Evolutionary conservation across 1,284 basidiomycete species (phyloP).

Genomic region (Sporisorium exsertum): DNA sequence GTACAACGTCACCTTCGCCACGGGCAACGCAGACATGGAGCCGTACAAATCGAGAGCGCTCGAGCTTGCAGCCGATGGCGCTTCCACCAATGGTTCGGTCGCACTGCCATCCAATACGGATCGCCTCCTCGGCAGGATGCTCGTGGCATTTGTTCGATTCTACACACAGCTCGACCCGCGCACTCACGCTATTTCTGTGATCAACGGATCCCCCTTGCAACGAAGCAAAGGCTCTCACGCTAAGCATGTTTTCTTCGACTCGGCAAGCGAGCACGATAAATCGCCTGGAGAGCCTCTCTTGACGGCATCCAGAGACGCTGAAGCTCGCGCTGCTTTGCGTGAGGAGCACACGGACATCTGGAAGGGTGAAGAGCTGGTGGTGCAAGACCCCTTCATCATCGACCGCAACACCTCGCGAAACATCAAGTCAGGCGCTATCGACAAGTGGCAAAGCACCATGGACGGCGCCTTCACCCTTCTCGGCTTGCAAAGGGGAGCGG

Average conservation of each 20-base stretch:
- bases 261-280: constrained; percentile 16
- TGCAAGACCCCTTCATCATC: constrained; percentile 69
- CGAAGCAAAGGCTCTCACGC: constrained; percentile 12
- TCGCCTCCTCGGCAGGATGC: constrained; percentile 34
- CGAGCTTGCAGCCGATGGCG: not conserved
- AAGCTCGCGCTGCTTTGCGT: constrained; percentile 12
- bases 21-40: constrained; percentile 1
- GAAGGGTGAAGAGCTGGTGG: constrained; percentile 61
- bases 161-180: constrained; percentile 23
- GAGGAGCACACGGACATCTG: constrained; percentile 60
- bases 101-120: constrained; percentile 8
- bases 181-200: constrained; percentile 28
- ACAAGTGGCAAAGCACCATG: constrained; percentile 33
- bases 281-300: not conserved
- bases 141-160: constrained; percentile 32
- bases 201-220: constrained; percentile 28
- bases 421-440: constrained; percentile 37
- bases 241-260: constrained; percentile 19
- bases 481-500: not conserved
- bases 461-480: constrained; percentile 20
- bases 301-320: constrained; percentile 16
- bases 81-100: not conserved
- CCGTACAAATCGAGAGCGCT: constrained; percentile 10
- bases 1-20: constrained; percentile 42
- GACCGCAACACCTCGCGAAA: constrained; percentile 68